These are phyloP conservation scores for Thielaviopsis cerberus DNA, from an alignment of 2,329 filamentous ascomycete genomes.

Conservation along the genomic window DNA sequence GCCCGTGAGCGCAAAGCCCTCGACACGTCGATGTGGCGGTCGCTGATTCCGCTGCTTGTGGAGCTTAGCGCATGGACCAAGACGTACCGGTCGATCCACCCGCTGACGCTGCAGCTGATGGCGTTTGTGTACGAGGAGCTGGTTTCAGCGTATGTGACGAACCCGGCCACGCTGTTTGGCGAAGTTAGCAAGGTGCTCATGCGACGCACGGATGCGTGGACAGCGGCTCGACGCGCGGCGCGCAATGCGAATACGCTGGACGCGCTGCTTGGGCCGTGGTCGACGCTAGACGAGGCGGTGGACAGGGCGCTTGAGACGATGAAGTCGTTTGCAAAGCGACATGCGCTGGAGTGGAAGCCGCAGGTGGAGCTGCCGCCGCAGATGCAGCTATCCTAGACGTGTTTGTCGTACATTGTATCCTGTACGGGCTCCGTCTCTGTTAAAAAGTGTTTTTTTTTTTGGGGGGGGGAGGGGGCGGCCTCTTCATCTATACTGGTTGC, in stretches of 20 bases:
- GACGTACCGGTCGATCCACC: conserved; percentile 23
- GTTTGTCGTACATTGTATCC: neutral
- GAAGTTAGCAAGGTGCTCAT: conserved; percentile 15
- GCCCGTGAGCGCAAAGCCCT: conserved; percentile 25
- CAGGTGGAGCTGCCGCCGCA: conserved; percentile 27
- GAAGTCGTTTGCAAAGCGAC: conserved; percentile 25
- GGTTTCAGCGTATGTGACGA: conserved; percentile 20
- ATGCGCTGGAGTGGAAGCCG: conserved; percentile 28
- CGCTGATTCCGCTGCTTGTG: conserved; percentile 26
- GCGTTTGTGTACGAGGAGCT: conserved; percentile 28
- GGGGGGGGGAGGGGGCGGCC: too few species aligned
- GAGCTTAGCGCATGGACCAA: conserved; percentile 20
- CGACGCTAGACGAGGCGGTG: conserved; percentile 26
- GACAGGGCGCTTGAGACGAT: conserved; percentile 23
- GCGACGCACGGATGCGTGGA: conserved; percentile 9
- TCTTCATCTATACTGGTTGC: too few species aligned
- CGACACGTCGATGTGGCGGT: conserved; percentile 25
- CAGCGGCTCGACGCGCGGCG: conserved; percentile 18
- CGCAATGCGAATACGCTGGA: neutral
- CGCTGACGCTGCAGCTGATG: conserved; percentile 26
- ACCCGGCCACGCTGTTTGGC: conserved; percentile 16
- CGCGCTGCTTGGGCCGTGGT: conserved; percentile 23
- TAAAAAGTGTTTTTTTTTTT: neutral
- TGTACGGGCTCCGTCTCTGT: neutral
- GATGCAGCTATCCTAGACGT: neutral